Evolutionary conservation across 1,139 yeast genomes (phyloP).

Genomic region (Taphrina communis): DNA sequence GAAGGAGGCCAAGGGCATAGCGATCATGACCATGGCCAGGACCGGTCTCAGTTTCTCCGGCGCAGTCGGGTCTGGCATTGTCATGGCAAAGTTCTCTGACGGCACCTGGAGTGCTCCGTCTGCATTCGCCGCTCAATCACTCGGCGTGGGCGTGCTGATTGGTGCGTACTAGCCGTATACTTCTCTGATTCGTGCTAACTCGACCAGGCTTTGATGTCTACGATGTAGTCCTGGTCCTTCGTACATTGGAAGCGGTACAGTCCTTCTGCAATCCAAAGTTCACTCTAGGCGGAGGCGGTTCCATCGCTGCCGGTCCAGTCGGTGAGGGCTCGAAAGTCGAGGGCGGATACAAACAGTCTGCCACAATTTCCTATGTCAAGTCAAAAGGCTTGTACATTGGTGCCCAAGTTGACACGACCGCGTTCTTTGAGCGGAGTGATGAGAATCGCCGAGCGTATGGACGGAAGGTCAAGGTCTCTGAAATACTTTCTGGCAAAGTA

Average conservation of each 20-base stretch:
- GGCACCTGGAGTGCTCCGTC: conserved; percentile 32
- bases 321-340: conserved; percentile 33
- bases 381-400: conserved; percentile 37
- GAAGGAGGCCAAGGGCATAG: conserved; percentile 34
- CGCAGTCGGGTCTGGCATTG: conserved; percentile 37
- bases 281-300: conserved; percentile 32
- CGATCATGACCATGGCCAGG: conserved; percentile 36
- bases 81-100: conserved; percentile 18
- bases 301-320: conserved; percentile 37
- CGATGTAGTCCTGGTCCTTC: conserved; percentile 30
- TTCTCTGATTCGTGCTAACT: not conserved
- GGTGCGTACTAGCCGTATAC: not conserved
- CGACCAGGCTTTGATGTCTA: conserved; percentile 25
- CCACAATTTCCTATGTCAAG: conserved; percentile 28
- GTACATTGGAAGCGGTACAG: conserved; percentile 25
- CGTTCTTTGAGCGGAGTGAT: conserved; percentile 30
- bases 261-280: conserved; percentile 19
- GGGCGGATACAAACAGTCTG: conserved; percentile 9
- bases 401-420: conserved; percentile 34
- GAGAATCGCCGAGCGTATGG: conserved; percentile 35
- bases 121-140: conserved; percentile 27
- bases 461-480: conserved; percentile 16
- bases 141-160: conserved; percentile 34
- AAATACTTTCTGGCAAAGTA: conserved; percentile 25
- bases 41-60: conserved; percentile 28